Evolutionary conservation across 352 stramenopile species (phyloP).

Genomic region (Salisapilia sapeloensis): DNA sequence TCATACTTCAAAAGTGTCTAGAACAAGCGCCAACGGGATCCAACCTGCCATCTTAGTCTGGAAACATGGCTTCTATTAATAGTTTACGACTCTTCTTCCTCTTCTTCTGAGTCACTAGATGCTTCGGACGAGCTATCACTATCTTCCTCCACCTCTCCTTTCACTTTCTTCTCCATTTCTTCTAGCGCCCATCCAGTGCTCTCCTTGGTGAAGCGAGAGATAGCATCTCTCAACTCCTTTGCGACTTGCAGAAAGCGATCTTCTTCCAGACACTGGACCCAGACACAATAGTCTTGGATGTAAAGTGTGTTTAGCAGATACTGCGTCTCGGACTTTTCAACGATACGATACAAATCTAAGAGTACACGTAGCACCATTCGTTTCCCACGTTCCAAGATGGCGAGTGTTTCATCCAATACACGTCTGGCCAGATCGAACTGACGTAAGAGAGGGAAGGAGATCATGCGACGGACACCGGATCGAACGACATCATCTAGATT

Average conservation of each 20-base stretch:
- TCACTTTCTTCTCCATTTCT: slow-evolving; percentile 37
- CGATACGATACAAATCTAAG: slow-evolving; percentile 81
- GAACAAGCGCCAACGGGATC: no score
- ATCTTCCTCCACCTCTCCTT: slow-evolving; percentile 6
- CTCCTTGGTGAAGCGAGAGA: slow-evolving; percentile 32
- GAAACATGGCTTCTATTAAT: no score
- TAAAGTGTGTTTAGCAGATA: slow-evolving; percentile 95
- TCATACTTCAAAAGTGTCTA: no score
- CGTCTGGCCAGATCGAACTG: slow-evolving; percentile 77
- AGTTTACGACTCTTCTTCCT: slow-evolving; percentile 10
- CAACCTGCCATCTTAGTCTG: no score
- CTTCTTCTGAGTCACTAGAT: slow-evolving; percentile 10
- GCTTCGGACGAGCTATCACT: slow-evolving; percentile 1
- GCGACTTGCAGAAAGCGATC: slow-evolving; percentile 17
- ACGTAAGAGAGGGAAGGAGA: slow-evolving; percentile 93
- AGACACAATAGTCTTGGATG: slow-evolving; percentile 87
- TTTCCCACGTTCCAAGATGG: slow-evolving; percentile 78
- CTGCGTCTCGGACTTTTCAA: slow-evolving; percentile 91
- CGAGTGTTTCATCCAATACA: slow-evolving; percentile 67
- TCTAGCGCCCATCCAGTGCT: slow-evolving; percentile 63
- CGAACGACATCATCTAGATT: slow-evolving; percentile 50
- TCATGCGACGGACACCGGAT: slow-evolving; percentile 71
- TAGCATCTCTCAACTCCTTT: slow-evolving; percentile 9
- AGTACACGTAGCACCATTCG: slow-evolving; percentile 81
- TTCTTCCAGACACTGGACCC: slow-evolving; percentile 57